These are phyloP conservation scores for Pelomyxa schiedti DNA, from an alignment of 78 protist genomes.

Conservation along the genomic window DNA sequence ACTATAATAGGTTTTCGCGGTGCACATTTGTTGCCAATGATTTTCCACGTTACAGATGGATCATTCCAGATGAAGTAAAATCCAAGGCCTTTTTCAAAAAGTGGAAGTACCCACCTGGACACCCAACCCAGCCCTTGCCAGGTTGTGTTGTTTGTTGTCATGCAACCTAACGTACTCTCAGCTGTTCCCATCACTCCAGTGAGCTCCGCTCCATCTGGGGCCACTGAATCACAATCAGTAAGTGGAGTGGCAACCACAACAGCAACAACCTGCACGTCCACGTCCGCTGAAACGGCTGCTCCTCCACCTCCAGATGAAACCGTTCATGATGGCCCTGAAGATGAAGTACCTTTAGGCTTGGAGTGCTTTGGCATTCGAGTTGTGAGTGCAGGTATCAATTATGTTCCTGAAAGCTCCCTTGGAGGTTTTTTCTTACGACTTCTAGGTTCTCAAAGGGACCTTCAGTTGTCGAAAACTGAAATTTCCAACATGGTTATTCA, in stretches of 20 bases:
- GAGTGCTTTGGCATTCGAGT: no score
- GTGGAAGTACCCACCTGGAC: slow-evolving; percentile 11
- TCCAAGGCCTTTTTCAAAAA: neutral
- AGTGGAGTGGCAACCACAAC: neutral
- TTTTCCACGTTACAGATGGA: slow-evolving; percentile 1
- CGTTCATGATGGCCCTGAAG: neutral
- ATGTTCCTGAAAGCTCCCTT: no score
- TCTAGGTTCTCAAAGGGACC: slow-evolving; percentile 19
- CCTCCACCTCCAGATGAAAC: slow-evolving; percentile 26
- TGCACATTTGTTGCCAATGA: slow-evolving; percentile 17
- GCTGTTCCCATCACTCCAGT: neutral
- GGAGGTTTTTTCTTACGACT: slow-evolving; percentile 21
- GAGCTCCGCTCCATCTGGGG: slow-evolving; percentile 21
- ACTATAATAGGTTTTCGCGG: slow-evolving; percentile 7
- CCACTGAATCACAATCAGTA: slow-evolving; percentile 13
- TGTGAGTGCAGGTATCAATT: no score
- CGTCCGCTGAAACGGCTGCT: neutral
- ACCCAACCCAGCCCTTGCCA: slow-evolving; percentile 10
- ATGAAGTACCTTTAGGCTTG: slow-evolving; percentile 1
- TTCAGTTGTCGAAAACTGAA: slow-evolving; percentile 8
- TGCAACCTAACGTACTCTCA: neutral
- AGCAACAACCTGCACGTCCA: neutral
- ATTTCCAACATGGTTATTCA: neutral
- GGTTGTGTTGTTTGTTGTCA: neutral
- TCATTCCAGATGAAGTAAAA: slow-evolving; percentile 5